Evolutionary conservation across 129 eudicot species (phyloP).

Genomic region (Oenanthe sinensis): DNA sequence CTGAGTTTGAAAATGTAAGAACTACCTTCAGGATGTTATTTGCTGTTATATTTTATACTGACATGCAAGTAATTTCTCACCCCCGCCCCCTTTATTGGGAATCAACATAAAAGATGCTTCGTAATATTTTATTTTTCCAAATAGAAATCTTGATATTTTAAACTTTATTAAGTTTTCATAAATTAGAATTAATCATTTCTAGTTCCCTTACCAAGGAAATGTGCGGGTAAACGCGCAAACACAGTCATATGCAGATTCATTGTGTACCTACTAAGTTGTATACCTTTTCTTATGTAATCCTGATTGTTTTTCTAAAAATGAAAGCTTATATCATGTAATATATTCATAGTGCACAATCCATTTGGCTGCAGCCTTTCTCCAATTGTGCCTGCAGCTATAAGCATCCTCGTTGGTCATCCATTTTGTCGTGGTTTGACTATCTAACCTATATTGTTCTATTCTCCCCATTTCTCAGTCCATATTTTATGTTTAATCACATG

Average conservation of each 20-base stretch:
- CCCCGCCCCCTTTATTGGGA: not conserved
- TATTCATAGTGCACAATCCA: not conserved
- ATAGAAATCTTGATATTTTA: not conserved
- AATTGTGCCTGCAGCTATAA: not conserved
- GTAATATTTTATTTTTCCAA: not conserved
- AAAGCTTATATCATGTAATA: not conserved
- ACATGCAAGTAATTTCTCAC: not conserved
- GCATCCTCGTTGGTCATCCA: not conserved
- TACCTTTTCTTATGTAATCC: not conserved
- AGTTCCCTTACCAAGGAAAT: not conserved
- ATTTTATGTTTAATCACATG: not conserved
- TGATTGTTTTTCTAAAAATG: not conserved
- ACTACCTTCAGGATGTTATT: not conserved
- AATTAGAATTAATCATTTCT: not conserved
- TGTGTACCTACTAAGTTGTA: not conserved
- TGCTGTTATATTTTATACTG: not conserved
- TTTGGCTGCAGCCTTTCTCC: not conserved
- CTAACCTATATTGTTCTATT: not conserved
- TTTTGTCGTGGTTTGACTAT: not conserved
- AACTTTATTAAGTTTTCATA: not conserved
- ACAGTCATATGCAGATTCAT: not conserved
- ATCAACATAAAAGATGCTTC: not conserved
- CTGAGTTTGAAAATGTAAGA: constrained; percentile 89
- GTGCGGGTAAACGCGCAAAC: not conserved
- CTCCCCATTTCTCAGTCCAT: not conserved